Conservation (phyloP, 2,329 filamentous ascomycete genomes). For the Penicillium sp. region DNA sequence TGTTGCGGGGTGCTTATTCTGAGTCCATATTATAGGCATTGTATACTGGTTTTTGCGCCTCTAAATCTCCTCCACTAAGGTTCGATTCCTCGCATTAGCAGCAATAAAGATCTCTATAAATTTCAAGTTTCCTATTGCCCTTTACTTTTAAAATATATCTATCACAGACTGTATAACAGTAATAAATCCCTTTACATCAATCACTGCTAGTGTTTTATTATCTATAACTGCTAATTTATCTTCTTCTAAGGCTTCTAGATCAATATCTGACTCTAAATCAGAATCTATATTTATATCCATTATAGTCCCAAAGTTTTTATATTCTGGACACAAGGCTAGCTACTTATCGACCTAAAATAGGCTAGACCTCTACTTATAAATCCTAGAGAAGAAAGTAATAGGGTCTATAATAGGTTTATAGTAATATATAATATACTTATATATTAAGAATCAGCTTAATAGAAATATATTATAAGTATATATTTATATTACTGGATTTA, state of each 20-base stretch:
- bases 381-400: background rate
- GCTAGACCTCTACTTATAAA: background rate
- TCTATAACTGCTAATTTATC: background rate
- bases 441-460: background rate
- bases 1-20: background rate
- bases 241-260: background rate
- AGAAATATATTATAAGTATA: background rate
- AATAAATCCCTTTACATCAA: background rate
- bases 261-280: background rate
- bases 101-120: background rate
- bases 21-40: background rate
- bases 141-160: background rate
- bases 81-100: background rate
- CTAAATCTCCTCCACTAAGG: background rate
- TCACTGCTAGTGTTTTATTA: background rate
- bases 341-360: background rate
- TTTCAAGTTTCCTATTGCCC: background rate
- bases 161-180: background rate
- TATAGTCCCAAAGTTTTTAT: background rate
- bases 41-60: background rate
- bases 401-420: background rate
- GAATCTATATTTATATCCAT: background rate
- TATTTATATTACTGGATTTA: background rate
- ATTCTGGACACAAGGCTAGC: background rate
- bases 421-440: background rate